phyloP scores from a whole-genome alignment of 1,284 basidiomycete genomes.

The Austroboletus olivaceoglutinosus region DNA sequence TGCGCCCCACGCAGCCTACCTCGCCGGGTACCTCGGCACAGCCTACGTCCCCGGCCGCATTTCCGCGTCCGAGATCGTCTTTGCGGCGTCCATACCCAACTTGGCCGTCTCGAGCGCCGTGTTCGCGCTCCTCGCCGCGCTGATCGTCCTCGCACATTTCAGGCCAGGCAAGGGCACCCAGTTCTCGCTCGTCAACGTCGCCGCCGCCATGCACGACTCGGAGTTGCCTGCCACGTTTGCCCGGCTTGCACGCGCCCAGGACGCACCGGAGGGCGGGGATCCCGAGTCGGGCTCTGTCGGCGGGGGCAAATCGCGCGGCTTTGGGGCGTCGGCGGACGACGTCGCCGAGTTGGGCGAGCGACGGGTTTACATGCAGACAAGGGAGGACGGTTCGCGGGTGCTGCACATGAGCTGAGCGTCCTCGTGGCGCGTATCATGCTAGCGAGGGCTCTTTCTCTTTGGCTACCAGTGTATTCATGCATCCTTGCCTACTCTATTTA shows the following conservation, averaged over 20 bases:
- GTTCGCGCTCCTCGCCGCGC: conserved; percentile 19
- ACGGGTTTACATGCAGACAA: conserved; percentile 17
- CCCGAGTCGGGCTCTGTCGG: not conserved
- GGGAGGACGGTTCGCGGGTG: conserved; percentile 16
- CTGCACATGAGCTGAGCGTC: conserved; percentile 14
- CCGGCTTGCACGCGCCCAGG: conserved; percentile 3
- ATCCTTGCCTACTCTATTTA: too few relatives aligned
- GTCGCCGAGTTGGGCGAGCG: conserved; percentile 5
- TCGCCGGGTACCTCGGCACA: conserved; percentile 20
- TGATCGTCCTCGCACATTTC: conserved; percentile 23
- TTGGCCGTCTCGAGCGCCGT: conserved; percentile 18
- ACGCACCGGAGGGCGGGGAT: not conserved
- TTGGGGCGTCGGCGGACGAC: not conserved
- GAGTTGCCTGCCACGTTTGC: conserved; percentile 25
- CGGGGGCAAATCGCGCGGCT: not conserved
- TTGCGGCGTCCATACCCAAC: conserved; percentile 27
- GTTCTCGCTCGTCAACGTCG: conserved; percentile 30
- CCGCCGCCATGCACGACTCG: conserved; percentile 24
- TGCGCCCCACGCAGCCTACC: too few relatives aligned
- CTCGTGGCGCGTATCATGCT: too few relatives aligned
- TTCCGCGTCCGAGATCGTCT: conserved; percentile 22
- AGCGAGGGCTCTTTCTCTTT: too few relatives aligned
- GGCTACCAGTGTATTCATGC: too few relatives aligned
- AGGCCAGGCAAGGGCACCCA: conserved; percentile 17
- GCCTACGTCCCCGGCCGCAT: conserved; percentile 31